These are phyloP conservation scores for Byssoonygena ceratinophila DNA, from an alignment of 2,329 filamentous ascomycete species.

Conservation along the genomic window DNA sequence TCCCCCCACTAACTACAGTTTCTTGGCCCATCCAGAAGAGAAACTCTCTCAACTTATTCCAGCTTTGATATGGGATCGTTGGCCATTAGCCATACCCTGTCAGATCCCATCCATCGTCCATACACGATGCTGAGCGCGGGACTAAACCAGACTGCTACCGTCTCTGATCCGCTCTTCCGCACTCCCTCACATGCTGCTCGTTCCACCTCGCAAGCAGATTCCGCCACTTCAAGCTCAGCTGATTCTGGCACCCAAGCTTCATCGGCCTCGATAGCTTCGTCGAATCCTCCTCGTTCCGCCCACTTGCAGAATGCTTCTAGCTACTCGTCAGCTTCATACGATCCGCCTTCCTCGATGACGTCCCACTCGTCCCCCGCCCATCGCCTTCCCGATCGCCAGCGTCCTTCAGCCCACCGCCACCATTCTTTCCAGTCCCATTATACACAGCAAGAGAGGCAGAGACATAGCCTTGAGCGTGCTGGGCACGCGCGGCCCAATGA, in stretches of 20 bases:
- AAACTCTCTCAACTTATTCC: background rate
- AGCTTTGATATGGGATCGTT: slow-evolving; percentile 50
- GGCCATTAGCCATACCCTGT: slow-evolving; percentile 57
- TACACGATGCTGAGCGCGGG: slow-evolving; percentile 22
- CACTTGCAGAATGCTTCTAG: slow-evolving; percentile 6
- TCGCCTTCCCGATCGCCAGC: slow-evolving; percentile 16
- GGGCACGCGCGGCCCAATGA: background rate
- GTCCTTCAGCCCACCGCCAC: slow-evolving; percentile 13
- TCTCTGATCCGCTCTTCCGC: slow-evolving; percentile 6
- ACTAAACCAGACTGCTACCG: slow-evolving; percentile 4
- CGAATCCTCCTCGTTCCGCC: background rate
- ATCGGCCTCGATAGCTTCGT: slow-evolving; percentile 16
- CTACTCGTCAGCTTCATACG: slow-evolving; percentile 6
- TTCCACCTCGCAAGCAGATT: slow-evolving; percentile 4
- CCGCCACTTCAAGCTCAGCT: slow-evolving; percentile 15
- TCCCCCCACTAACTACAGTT: background rate
- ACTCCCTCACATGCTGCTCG: background rate
- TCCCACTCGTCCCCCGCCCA: slow-evolving; percentile 30
- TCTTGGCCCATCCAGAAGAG: background rate
- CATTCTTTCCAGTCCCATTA: background rate
- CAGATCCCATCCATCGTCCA: slow-evolving; percentile 59
- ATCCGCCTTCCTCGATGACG: slow-evolving; percentile 39
- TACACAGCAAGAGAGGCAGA: background rate
- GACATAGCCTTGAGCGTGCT: slow-evolving; percentile 3
- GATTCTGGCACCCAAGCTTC: slow-evolving; percentile 21